Conservation (phyloP, 78 protist species). For the Dictyostelium discoideum region DNA sequence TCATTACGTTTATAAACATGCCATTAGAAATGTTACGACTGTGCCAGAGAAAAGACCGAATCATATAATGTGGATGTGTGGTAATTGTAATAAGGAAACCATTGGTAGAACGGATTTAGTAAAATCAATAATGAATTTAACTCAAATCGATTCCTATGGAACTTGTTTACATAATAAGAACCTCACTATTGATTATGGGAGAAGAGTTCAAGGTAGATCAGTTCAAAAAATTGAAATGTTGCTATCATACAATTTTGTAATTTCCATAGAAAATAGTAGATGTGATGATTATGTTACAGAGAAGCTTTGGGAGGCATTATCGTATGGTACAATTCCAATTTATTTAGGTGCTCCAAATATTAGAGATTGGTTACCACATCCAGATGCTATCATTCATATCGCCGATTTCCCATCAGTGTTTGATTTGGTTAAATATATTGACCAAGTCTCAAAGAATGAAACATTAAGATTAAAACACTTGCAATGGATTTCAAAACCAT, state of each 20-base stretch:
- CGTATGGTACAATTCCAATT: constrained; percentile 17
- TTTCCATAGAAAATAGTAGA: not conserved
- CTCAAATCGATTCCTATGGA: not conserved
- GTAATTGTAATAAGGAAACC: not conserved
- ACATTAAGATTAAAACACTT: constrained; percentile 16
- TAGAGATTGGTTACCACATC: constrained; percentile 17
- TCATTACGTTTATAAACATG: not conserved
- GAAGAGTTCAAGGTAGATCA: not conserved
- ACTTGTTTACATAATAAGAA: not conserved
- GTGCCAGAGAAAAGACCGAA: not conserved
- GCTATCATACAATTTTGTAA: not conserved
- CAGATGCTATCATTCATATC: constrained; percentile 34
- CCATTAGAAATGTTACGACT: not conserved
- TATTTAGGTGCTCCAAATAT: constrained; percentile 78
- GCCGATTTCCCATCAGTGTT: constrained; percentile 22
- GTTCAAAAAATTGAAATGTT: not conserved
- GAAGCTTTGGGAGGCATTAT: constrained; percentile 15
- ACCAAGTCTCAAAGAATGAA: constrained; percentile 14
- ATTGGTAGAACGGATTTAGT: not conserved
- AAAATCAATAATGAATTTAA: not conserved
- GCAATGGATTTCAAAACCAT: constrained; percentile 15
- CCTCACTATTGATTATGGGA: not conserved
- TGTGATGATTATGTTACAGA: not conserved
- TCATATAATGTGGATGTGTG: not conserved
- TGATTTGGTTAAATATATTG: constrained; percentile 11